Conservation (phyloP, 169 alveolate species). For the Plasmodium billcollinsi region DNA sequence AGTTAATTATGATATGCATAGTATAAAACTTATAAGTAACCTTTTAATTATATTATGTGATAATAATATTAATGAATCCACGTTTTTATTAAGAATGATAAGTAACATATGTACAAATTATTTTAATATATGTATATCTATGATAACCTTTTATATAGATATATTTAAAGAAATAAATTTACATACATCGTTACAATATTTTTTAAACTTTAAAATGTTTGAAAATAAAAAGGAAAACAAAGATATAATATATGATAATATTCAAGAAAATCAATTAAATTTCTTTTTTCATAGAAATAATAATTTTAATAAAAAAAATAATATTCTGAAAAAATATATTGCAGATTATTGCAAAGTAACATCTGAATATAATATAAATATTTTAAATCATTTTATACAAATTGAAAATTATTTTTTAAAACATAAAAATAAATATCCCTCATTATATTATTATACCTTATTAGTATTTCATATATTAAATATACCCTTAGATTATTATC, state of each 20-base stretch:
- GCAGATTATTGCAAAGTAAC: constrained; percentile 15
- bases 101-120: constrained; percentile 18
- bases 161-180: constrained; percentile 38
- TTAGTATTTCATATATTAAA: constrained; percentile 27
- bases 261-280: not conserved
- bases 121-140: constrained; percentile 44
- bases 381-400: constrained; percentile 15
- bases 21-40: constrained; percentile 17
- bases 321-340: constrained; percentile 23
- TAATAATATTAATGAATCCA: constrained; percentile 41
- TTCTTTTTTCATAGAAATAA: constrained; percentile 38
- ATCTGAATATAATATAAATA: constrained; percentile 8
- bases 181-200: not conserved
- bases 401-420: constrained; percentile 45
- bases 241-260: not conserved
- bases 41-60: constrained; percentile 41
- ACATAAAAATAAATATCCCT: constrained; percentile 18
- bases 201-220: constrained; percentile 5
- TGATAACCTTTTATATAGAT: constrained; percentile 44
- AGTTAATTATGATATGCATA: not conserved
- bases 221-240: not conserved
- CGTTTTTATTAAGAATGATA: constrained; percentile 43
- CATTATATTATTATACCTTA: constrained; percentile 49
- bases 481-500: constrained; percentile 9
- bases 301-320: constrained; percentile 28